Evolutionary conservation across 2,329 filamentous ascomycete genomes (phyloP).

Genomic region (Zymoseptoria ardabiliae): DNA sequence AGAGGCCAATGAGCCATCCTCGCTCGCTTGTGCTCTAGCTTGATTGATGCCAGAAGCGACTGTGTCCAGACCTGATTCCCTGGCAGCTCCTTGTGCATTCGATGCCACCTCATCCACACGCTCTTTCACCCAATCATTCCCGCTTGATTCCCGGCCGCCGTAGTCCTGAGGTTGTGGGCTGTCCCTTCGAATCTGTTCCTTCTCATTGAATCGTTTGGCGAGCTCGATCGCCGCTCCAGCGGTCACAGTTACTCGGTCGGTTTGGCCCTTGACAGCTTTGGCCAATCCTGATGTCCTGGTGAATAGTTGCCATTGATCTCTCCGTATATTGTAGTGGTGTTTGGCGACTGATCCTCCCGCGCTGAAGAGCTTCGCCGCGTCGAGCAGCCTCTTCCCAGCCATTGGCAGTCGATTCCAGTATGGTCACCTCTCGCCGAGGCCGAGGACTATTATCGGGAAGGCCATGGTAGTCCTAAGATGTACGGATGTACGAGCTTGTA

Average conservation of each 20-base stretch:
- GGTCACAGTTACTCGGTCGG: conserved; percentile 54
- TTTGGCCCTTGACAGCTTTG: conserved; percentile 55
- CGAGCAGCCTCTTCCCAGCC: conserved; percentile 46
- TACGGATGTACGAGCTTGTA: background rate
- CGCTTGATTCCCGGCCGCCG: conserved; percentile 4
- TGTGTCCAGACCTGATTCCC: conserved; percentile 2
- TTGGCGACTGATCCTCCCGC: conserved; percentile 40
- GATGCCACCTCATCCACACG: background rate
- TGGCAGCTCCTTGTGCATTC: background rate
- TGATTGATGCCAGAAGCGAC: background rate
- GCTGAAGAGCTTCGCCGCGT: conserved; percentile 45
- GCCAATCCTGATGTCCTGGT: conserved; percentile 58
- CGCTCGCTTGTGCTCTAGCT: conserved; percentile 14
- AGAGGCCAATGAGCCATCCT: conserved; percentile 32
- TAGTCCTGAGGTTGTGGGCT: conserved; percentile 1
- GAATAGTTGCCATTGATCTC: conserved; percentile 56
- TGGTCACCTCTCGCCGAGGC: background rate
- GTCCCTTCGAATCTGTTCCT: conserved; percentile 8
- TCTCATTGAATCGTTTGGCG: conserved; percentile 51
- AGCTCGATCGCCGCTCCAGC: conserved; percentile 54
- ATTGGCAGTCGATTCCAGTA: conserved; percentile 26
- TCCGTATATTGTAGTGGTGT: conserved; percentile 52
- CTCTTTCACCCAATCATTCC: conserved; percentile 1
- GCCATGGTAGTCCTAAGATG: background rate
- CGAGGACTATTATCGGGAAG: background rate